Evolutionary conservation across 2,329 filamentous ascomycete species (phyloP), one percentile per base, ranked within the genome.

Genomic region (Neospermospora avenae): DNA sequence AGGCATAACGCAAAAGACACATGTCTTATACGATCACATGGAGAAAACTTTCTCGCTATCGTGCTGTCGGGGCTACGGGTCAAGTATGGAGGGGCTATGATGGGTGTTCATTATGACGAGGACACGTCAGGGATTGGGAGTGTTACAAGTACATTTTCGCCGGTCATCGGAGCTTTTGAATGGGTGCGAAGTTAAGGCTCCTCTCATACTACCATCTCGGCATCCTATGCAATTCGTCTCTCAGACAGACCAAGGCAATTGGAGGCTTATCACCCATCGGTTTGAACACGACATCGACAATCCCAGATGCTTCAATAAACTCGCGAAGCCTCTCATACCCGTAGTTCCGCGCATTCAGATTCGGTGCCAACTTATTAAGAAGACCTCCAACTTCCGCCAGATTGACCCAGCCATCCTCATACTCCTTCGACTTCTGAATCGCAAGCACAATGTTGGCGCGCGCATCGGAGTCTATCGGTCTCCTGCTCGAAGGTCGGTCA

Each of bases 291-390:
- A 54, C 20, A 16, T 54, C 51, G 20, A 54, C 51, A 4, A 54
- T 24, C 14, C 51, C 51, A 41, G 20, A n/a, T 24, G 51, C 51
- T 42, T 54, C 51, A 16, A 54, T 14, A 25, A 54, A 54, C 11
- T 54, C 51, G 13, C 51, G 51, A 24, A 54, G 24, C 6, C 34
- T 8, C 10, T 54, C 51, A n/a, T 54, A 54, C 20, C 51, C 51
- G 10, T 54, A 54, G 24, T 54, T 54, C 8, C 51, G 51, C 3
- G 51, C 51, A n/a, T 54, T 39, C 14, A 54, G 8, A 28, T 54
- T 20, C 1, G 51, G 51, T 13, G 34, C 14, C 16, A 54, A 18
- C 18, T 42, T 54, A 8, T 31, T 54, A 3, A 54, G 51, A 16
- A 39, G 16, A 13, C 16, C 16, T 11, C 51, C 51, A 3, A 54